Evolutionary conservation across 306 rosid genomes (phyloP), one percentile per base, ranked within the genome.

Genomic region (Fagus sylvatica): DNA sequence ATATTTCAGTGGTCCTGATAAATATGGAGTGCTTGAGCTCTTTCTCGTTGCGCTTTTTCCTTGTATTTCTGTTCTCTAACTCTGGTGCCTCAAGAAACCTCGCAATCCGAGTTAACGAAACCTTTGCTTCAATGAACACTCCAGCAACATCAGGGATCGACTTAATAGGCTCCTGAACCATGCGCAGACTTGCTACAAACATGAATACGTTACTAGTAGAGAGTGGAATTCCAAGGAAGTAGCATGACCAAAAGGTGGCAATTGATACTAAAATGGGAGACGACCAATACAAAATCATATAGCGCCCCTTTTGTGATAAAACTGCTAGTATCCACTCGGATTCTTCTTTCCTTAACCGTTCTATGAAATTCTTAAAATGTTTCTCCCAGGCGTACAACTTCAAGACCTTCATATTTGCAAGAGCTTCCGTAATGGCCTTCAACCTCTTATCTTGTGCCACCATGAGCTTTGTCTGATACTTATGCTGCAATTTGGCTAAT

Each of bases 91-190:
- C 80, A 71, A 81, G 84, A 41, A 71, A 81, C 69, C 41, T 76
- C 33, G 61, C 73, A 53, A 75, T 62, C 67, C 84, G 60, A 54
- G 30, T n/a, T 53, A 81, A 71, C 6, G 84, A 81, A 61, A 81
- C 76, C 22, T 62, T 76, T 4, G 80, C 77, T 51, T 81, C 84
- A 22, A 76, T 73, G 65, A 70, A 81, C 4, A 80, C 76, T 1
- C 77, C 70, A 5, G 65, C 71, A 30, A 76, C 55, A 71, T 76
- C 76, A 16, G 84, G 68, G 34, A 76, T 62, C 32, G 70, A 1
- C 61, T 40, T 76, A 7, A 81, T 76, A 4, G 84, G 84, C 54
- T 76, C 80, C 80, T 81, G 84, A 71, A 76, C 62, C 3, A 81
- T 41, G 32, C 80, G 46, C 34, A 81, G 42, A 10, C 69, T 71